phyloP scores from a whole-genome alignment of 2,329 filamentous ascomycete species.

The Diplodia corticola region DNA sequence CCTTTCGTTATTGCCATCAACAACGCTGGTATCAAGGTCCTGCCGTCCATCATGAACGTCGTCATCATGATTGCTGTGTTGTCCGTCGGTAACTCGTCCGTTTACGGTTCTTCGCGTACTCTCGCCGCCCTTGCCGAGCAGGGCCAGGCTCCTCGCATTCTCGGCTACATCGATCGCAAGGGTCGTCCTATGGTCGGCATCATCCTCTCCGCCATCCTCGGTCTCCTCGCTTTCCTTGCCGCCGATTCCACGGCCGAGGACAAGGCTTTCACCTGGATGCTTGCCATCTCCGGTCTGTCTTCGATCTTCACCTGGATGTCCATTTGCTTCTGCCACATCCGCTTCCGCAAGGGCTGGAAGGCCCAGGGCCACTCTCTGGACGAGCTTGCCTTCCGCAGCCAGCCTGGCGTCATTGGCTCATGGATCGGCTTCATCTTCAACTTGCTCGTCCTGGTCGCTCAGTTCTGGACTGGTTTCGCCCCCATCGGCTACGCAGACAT shows the following conservation, averaged over 20 bases:
- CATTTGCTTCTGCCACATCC: conserved; percentile 86
- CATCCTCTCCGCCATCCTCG: conserved; percentile 54
- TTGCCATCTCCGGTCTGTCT: conserved; percentile 71
- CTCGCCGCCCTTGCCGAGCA: conserved; percentile 88
- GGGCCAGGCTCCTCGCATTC: conserved; percentile 55
- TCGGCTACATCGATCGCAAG: conserved; percentile 58
- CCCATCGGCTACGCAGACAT: conserved; percentile 36
- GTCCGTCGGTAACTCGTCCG: conserved; percentile 86
- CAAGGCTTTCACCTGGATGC: conserved; percentile 81
- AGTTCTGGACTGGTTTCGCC: conserved; percentile 30
- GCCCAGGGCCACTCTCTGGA: conserved; percentile 43
- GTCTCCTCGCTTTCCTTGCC: conserved; percentile 67
- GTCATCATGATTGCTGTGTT: conserved; percentile 89
- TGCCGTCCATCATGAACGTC: conserved; percentile 88
- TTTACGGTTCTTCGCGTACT: conserved; percentile 89
- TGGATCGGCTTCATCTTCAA: conserved; percentile 44
- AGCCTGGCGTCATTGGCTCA: conserved; percentile 43
- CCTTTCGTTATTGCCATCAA: conserved; percentile 93
- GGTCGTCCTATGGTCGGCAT: conserved; percentile 50
- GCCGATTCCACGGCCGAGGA: conserved; percentile 66
- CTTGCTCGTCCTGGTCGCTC: conserved; percentile 41
- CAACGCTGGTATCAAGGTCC: conserved; percentile 75
- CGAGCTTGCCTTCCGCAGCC: conserved; percentile 48
- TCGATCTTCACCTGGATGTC: conserved; percentile 79
- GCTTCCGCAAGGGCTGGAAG: conserved; percentile 66